Base-by-base conservation (phyloP, 2,329 filamentous ascomycete species). In the Xylaria sp. region DNA sequence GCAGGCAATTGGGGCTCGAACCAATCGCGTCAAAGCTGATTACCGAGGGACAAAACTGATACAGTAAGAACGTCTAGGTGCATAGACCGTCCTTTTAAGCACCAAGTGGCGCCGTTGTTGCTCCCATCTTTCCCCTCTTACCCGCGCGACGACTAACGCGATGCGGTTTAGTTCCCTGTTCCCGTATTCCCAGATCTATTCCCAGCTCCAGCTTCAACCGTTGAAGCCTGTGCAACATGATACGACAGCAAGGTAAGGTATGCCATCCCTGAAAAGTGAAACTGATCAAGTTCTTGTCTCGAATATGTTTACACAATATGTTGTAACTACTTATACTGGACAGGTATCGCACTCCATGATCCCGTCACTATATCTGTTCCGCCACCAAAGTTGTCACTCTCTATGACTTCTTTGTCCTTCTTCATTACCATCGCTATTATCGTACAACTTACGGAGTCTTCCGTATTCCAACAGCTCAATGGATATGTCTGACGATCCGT, bases 1-100 rank as follows among this genome's bases (percentile, higher is more conserved):
- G 53, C 55, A 63, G 59, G 55, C 63, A 59, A 66, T 66, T 65
- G 61, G 61, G 61, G 49, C 39, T 47, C 60, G 48, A 59, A 63
- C 69, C 69, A 71, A 71, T 71, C 66, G 69, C 65, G 62, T 67
- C 58, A 34, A 64, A 58, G 59, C 65, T 71, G 68, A 70, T 71
- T 70, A 71, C 68, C 69, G 69, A 71, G 69, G 69, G 64, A 70
- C 66, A 69, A 66, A 46, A 46, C 9, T 9, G 9, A 42, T 42
- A 13, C 13, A 13, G 37, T 42, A 42, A 13, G 37, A 10, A 42
- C 37, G 64, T 55, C 52, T 10, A 42, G 37, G 37, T 42, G 37
- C 37, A 42, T 42, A 42, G 37, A 42, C 37, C 11, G 37, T 42
- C 37, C 8, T 42, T 42, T 42, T 42, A 42, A 13, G 37, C 23